Evolutionary conservation across 306 rosid species (phyloP), one percentile per base, ranked within the genome.

Genomic region (Geum urbanum): DNA sequence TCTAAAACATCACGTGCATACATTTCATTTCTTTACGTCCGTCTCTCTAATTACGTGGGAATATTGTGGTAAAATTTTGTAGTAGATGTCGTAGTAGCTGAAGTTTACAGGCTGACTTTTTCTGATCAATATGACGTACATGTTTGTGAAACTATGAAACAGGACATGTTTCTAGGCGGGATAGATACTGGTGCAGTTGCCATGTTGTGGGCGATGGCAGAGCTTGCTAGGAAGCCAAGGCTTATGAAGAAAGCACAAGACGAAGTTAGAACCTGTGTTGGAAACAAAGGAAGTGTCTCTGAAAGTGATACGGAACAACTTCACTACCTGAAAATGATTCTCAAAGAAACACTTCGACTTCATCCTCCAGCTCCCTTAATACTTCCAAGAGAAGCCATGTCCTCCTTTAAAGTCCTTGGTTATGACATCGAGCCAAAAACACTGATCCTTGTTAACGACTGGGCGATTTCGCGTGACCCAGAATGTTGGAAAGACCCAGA

Each of bases 151-250:
- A 24, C 27, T 47, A 0, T 47, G 50, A 47, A 59, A 67, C 11
- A 81, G 71, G 16, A 53, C 24, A 15, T 63, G 13, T 63, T 52
- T 51, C 15, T 52, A 51, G 77, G 45, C 49, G 70, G 47, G 27
- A 9, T 63, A 15, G 77, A 64, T 51, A 63, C 64, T 5, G 5
- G 55, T 52, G 10, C 71, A 40, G 15, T 51, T 8, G 63, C 77
- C 45, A 63, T 73, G 63, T 47, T 51, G 35, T 63, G 76, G 64
- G 70, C 63, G 61, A 49, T 63, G 76, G 52, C 76, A 4, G 70
- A 73, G 63, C 63, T 73, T 20, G 40, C 39, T 54, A 61, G 18
- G 76, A 72, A 43, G 12, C 62, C 69, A 0, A 39, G 32, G 22
- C 12, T 62, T 20, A 72, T 60, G 76, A 72, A 72, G 32, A 72